Evolutionary conservation across 2,329 filamentous ascomycete species (phyloP).

Genomic region (Corynespora cassiicola): DNA sequence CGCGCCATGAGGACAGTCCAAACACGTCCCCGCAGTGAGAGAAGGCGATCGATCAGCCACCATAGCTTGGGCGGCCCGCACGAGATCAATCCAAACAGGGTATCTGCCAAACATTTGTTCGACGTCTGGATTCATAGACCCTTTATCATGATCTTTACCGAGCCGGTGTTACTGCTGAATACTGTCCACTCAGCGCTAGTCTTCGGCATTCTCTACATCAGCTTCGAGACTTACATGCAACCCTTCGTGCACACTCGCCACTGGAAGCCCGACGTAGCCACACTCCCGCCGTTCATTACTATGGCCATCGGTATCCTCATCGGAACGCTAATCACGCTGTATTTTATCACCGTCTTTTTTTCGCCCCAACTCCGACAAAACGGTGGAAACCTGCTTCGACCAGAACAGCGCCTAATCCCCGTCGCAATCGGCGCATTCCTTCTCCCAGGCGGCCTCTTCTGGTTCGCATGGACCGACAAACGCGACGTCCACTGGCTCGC

Average conservation of each 20-base stretch:
- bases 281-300: conserved; percentile 39
- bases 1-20: not conserved
- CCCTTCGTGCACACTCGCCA: conserved; percentile 43
- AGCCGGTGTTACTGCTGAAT: not conserved
- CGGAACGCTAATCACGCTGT: conserved; percentile 5
- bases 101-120: no score
- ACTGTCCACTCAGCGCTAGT: no score
- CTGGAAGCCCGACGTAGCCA: conserved; percentile 46
- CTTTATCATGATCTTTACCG: not conserved
- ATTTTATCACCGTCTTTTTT: not conserved
- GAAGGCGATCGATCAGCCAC: no score
- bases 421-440: conserved; percentile 62
- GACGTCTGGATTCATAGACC: no score
- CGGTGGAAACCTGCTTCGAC: conserved; percentile 25
- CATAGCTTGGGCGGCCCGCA: no score
- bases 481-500: conserved; percentile 50
- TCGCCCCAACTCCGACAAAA: no score
- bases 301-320: conserved; percentile 23
- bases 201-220: conserved; percentile 55
- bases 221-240: conserved; percentile 57
- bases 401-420: conserved; percentile 55
- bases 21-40: no score
- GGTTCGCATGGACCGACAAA: conserved; percentile 61
- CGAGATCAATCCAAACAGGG: no score
- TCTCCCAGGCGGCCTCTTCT: conserved; percentile 57